Base-by-base conservation (phyloP, 2,329 filamentous ascomycete genomes). In the Leptographium radiaticola region DNA sequence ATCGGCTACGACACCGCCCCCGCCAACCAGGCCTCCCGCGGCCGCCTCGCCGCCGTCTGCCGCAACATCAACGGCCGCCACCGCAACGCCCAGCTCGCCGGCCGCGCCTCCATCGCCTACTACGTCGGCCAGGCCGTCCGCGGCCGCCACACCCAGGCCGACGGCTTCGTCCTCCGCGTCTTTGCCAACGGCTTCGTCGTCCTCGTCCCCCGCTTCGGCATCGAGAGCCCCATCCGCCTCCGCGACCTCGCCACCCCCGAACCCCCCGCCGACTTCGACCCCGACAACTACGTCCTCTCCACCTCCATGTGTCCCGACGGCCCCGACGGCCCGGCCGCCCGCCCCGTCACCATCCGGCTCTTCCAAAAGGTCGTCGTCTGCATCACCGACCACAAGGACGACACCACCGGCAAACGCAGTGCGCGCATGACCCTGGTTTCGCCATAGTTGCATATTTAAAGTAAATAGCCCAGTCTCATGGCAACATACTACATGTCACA, bases 11-110 rank as follows among this genome's bases (percentile, higher is more conserved):
- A 90, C 71, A 87, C 85, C 56, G 96, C 96, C 73, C 89, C 89
- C 71, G 75, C 84, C 42, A 77, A 93, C n/a, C 86, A 94, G 65
- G 77, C 88, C 64, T 89, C 85, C 61, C 85, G 89, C 59, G 81
- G 83, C 60, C 88, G 89, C 61, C 83, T 98, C 54, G 90, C 97
- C 69, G 87, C 83, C 55, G 88, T 98, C 30, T 97, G 93, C 78
- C 90, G 89, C 69, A 98, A 98, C 72, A 96, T 98, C 78, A 98
- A 98, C 68, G 84, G 93, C 55, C 84, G 93, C 9, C 93, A 98
- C 69, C 88, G 93, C 64, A 98, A 98, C 68, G 93, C 93, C 36
- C 93, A 98, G 70, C 85, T 95, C 70, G 93, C 93, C 3, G 91
- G 91, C 39, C 83, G 93, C 56, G 91, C 93, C 31, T 93, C 86